Evolutionary conservation across 768 basidiomycete genomes (phyloP).

Genomic region (Boletus rufocinnamomeus): DNA sequence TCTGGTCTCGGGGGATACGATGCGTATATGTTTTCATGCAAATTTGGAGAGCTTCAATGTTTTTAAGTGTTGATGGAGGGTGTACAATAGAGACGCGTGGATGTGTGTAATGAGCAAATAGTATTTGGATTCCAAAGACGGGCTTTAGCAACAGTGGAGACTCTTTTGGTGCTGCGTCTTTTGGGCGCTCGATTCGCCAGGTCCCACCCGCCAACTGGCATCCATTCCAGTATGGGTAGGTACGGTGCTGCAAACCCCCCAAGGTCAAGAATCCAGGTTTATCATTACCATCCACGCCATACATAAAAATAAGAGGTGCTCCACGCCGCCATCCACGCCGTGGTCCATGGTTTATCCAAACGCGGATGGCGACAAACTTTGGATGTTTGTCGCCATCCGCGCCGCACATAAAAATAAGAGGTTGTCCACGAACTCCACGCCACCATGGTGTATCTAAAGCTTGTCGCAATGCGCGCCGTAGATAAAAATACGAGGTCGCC

Average conservation of each 20-base stretch:
- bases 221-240: background rate
- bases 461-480: too few relatives aligned
- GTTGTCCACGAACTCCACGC: too few relatives aligned
- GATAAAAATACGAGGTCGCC: too few relatives aligned
- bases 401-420: too few relatives aligned
- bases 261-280: background rate
- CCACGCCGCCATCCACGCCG: background rate
- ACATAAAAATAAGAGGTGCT: background rate
- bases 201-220: background rate
- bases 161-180: too few relatives aligned
- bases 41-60: background rate
- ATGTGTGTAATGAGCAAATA: background rate
- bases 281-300: background rate
- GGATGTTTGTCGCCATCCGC: too few relatives aligned
- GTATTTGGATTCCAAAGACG: background rate
- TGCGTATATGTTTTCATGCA: background rate
- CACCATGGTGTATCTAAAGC: too few relatives aligned
- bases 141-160: background rate
- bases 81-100: background rate
- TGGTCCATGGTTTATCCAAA: background rate
- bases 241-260: background rate
- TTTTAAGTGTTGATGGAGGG: background rate
- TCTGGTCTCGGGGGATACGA: background rate
- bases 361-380: too few relatives aligned
- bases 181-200: background rate